phyloP scores from a whole-genome alignment of 208 protist genomes.

The Trypanosoma congolense region DNA sequence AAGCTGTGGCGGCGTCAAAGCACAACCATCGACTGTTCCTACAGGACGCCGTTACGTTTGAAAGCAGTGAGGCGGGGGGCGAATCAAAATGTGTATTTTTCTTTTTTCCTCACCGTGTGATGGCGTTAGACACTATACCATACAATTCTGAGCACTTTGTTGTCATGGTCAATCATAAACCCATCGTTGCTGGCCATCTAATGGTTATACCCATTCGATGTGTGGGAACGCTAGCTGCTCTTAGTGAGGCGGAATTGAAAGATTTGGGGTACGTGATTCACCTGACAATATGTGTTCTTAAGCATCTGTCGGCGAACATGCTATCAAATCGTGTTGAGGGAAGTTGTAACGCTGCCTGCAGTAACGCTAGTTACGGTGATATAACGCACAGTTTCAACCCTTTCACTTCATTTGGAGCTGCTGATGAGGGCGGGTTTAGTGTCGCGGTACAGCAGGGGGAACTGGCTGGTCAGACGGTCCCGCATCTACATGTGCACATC shows the following conservation, averaged over 20 bases:
- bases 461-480: constrained; percentile 73
- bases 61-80: background rate
- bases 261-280: constrained; percentile 67
- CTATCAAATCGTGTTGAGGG: background rate
- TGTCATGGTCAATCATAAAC: constrained; percentile 80
- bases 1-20: constrained; percentile 23
- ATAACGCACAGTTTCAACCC: background rate
- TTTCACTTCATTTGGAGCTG: background rate
- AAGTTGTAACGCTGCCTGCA: background rate
- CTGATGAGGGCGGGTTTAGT: constrained; percentile 39
- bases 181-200: constrained; percentile 71
- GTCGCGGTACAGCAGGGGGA: constrained; percentile 75
- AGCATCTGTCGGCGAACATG: background rate
- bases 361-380: background rate
- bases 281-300: constrained; percentile 61
- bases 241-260: constrained; percentile 60
- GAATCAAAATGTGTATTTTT: constrained; percentile 20
- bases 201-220: constrained; percentile 82
- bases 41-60: constrained; percentile 1
- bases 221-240: constrained; percentile 56
- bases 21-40: constrained; percentile 26
- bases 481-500: constrained; percentile 78
- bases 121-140: constrained; percentile 39
- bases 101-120: constrained; percentile 45
- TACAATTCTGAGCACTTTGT: constrained; percentile 59